phyloP scores from a whole-genome alignment of 2,329 filamentous ascomycete species.

The Fusarium buxicola region DNA sequence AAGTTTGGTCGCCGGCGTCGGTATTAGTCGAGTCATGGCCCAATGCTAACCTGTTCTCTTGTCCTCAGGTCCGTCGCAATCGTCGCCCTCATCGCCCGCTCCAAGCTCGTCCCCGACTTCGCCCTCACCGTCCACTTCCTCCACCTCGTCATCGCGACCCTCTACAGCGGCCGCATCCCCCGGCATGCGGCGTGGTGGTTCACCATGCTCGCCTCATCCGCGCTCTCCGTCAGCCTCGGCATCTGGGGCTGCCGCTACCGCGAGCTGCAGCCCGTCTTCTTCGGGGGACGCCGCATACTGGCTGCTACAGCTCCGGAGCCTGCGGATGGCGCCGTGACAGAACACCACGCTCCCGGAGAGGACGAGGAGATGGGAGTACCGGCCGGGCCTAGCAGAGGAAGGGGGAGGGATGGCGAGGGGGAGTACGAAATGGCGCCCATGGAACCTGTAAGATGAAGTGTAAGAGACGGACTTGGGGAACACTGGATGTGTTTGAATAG shows the following conservation, averaged over 20 bases:
- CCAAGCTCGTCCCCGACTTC: slow-evolving; percentile 95
- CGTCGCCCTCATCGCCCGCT: slow-evolving; percentile 84
- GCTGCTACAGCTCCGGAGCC: slow-evolving; percentile 43
- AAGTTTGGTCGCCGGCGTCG: neutral
- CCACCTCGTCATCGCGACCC: slow-evolving; percentile 79
- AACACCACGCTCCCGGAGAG: slow-evolving; percentile 36
- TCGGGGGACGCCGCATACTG: slow-evolving; percentile 70
- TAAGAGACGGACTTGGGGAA: neutral
- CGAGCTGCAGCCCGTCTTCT: slow-evolving; percentile 88
- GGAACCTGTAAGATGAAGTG: slow-evolving; percentile 40
- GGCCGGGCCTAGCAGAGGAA: slow-evolving; percentile 62
- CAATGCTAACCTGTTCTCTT: neutral
- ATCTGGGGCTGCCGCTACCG: slow-evolving; percentile 94
- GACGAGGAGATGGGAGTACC: slow-evolving; percentile 64
- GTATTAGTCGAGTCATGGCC: no score
- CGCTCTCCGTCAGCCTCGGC: slow-evolving; percentile 69
- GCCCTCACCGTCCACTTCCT: slow-evolving; percentile 88
- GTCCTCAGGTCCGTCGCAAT: slow-evolving; percentile 79
- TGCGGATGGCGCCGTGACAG: slow-evolving; percentile 30
- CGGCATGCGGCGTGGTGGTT: slow-evolving; percentile 89
- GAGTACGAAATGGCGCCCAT: slow-evolving; percentile 74
- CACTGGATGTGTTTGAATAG: slow-evolving; percentile 41
- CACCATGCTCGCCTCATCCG: slow-evolving; percentile 62
- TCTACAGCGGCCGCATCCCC: slow-evolving; percentile 84
- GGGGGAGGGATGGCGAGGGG: slow-evolving; percentile 65